Evolutionary conservation across 257 asterid species (phyloP).

Genomic region (Cinchona pubescens): DNA sequence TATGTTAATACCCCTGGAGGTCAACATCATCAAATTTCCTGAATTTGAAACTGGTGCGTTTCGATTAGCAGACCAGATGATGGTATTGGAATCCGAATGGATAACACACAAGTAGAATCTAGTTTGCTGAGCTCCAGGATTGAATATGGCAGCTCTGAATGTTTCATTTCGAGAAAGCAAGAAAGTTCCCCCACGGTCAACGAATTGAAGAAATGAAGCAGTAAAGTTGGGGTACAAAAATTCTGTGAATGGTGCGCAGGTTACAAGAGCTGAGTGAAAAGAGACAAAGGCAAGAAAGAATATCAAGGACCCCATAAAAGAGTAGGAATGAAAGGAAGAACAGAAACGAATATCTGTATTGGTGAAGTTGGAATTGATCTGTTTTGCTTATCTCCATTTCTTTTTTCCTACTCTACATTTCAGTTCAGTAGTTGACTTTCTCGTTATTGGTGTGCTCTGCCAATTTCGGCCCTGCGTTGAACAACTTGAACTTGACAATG

Average conservation of each 20-base stretch:
- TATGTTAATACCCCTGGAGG: conserved; percentile 39
- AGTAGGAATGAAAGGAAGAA: conserved; percentile 16
- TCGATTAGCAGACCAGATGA: conserved; percentile 74
- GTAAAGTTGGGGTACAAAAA: conserved; percentile 56
- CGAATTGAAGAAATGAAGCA: conserved; percentile 34
- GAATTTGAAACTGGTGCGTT: conserved; percentile 45
- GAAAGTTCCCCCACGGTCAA: conserved; percentile 47
- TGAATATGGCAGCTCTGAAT: conserved; percentile 52
- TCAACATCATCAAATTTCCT: conserved; percentile 37
- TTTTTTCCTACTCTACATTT: conserved; percentile 11
- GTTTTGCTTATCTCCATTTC: conserved; percentile 25
- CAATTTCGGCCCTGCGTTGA: not conserved
- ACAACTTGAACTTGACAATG: conserved; percentile 24
- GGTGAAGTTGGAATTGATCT: conserved; percentile 21
- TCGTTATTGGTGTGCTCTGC: conserved; percentile 11
- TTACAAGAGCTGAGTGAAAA: conserved; percentile 14
- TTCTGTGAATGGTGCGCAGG: conserved; percentile 32
- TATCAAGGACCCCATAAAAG: conserved; percentile 39
- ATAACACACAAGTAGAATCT: conserved; percentile 54
- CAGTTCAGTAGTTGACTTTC: conserved; percentile 11
- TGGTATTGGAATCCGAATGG: conserved; percentile 48
- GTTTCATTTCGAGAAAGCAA: conserved; percentile 51
- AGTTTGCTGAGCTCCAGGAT: conserved; percentile 35
- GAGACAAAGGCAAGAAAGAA: conserved; percentile 29
- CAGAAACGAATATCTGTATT: conserved; percentile 12